Percentiles rank a stretch among this genome's conserved stretches.
phyloP scores from a whole-genome alignment of 306 rosid genomes.

The Cucurbita maxima region DNA sequence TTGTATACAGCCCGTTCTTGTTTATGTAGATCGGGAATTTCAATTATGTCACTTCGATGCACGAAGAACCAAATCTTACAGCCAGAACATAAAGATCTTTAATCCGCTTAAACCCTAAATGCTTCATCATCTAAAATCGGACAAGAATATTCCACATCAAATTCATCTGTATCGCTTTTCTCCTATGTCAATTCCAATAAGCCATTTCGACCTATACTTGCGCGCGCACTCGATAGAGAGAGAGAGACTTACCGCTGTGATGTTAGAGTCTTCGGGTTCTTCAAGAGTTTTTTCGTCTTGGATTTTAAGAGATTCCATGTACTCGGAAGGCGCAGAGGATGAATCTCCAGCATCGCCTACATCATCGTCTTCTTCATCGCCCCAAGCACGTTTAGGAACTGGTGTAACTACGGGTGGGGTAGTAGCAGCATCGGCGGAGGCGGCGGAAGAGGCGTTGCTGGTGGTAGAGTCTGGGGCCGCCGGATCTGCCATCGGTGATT shows the following conservation, averaged over 20 bases:
- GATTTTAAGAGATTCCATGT: constrained; percentile 28
- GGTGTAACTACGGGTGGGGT: background rate
- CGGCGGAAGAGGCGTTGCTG: background rate
- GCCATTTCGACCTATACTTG: background rate
- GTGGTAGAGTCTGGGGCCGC: background rate
- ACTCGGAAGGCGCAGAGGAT: background rate
- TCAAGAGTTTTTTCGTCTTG: constrained; percentile 40
- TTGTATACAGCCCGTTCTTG: background rate
- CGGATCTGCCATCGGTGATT: background rate
- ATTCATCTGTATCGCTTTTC: background rate
- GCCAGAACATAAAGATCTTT: background rate
- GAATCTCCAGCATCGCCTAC: constrained; percentile 4
- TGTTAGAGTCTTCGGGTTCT: constrained; percentile 64
- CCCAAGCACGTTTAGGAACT: constrained; percentile 9
- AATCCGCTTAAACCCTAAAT: background rate
- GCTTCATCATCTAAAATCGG: background rate
- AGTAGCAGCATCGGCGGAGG: background rate
- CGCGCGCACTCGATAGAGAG: background rate
- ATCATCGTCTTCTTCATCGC: constrained; percentile 7
- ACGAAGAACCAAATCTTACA: background rate
- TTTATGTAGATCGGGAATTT: background rate
- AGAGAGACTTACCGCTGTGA: constrained; percentile 38
- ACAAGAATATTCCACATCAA: background rate
- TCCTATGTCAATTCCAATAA: background rate
- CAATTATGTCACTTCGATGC: background rate